Evolutionary conservation across 371 early-diverging fungal genomes (phyloP).

Genomic region (Lichtheimia ramosa): DNA sequence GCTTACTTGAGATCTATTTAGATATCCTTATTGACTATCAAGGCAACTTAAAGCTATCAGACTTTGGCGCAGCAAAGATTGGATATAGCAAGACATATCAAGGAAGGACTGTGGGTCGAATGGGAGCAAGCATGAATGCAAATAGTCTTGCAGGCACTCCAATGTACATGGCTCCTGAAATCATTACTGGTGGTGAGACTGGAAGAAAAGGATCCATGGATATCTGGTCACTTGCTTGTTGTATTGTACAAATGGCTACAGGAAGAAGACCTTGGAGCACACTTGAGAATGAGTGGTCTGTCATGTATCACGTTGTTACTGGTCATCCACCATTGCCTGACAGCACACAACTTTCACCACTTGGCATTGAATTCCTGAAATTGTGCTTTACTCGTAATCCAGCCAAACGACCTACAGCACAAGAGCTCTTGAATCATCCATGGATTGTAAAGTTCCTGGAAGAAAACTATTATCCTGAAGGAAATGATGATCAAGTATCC

Average conservation of each 20-base stretch:
- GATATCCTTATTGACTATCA: constrained; percentile 81
- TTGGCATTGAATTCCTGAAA: constrained; percentile 75
- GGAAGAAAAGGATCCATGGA: constrained; percentile 85
- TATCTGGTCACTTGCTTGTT: constrained; percentile 94
- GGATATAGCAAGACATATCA: constrained; percentile 58
- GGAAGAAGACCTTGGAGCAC: constrained; percentile 93
- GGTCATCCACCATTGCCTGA: constrained; percentile 76
- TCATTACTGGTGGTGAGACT: constrained; percentile 75
- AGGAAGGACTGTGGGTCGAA: constrained; percentile 66
- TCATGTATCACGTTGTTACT: constrained; percentile 83
- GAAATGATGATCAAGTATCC: background rate
- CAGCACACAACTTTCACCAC: constrained; percentile 58
- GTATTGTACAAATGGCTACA: constrained; percentile 93
- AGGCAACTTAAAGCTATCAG: constrained; percentile 82
- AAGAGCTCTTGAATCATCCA: constrained; percentile 70
- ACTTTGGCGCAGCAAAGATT: constrained; percentile 90
- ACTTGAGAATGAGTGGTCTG: constrained; percentile 92
- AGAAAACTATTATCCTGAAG: constrained; percentile 3
- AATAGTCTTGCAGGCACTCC: constrained; percentile 91
- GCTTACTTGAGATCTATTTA: background rate
- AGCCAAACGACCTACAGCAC: constrained; percentile 72
- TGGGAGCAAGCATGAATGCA: constrained; percentile 57
- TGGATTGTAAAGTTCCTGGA: constrained; percentile 65
- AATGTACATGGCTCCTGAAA: constrained; percentile 97
- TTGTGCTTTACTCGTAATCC: constrained; percentile 80